Percentiles rank a stretch among this genome's conserved stretches.
phyloP scores from a whole-genome alignment of 306 rosid species.

The Acacia melanoxylon region DNA sequence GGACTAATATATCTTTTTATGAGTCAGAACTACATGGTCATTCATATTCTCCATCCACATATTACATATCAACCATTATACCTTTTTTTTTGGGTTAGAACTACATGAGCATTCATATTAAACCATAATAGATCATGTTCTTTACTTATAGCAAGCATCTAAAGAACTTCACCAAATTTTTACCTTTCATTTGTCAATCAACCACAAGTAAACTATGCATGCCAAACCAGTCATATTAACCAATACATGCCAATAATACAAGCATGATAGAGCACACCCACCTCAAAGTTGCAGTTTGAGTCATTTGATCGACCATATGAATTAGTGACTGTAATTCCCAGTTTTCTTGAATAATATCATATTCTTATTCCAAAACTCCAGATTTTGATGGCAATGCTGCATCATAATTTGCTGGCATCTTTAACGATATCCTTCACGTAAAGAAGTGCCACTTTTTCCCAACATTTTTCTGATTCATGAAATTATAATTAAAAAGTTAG shows the following conservation, averaged over 20 bases:
- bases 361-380: background rate
- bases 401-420: background rate
- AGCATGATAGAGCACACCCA: background rate
- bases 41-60: no score
- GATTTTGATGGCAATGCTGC: background rate
- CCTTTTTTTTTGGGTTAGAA: no score
- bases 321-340: background rate
- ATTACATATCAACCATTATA: no score
- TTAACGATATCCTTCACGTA: background rate
- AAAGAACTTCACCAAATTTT: background rate
- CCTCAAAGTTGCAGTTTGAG: background rate
- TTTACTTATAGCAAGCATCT: background rate
- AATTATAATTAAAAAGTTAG: background rate
- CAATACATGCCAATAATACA: background rate
- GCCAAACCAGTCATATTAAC: background rate
- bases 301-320: background rate
- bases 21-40: background rate
- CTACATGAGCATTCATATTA: no score
- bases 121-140: no score
- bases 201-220: background rate
- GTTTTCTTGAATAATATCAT: background rate
- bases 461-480: background rate
- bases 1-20: no score
- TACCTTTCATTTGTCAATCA: background rate
- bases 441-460: background rate